Conservation (phyloP, 257 asterid species). For the Lavandula angustifolia region DNA sequence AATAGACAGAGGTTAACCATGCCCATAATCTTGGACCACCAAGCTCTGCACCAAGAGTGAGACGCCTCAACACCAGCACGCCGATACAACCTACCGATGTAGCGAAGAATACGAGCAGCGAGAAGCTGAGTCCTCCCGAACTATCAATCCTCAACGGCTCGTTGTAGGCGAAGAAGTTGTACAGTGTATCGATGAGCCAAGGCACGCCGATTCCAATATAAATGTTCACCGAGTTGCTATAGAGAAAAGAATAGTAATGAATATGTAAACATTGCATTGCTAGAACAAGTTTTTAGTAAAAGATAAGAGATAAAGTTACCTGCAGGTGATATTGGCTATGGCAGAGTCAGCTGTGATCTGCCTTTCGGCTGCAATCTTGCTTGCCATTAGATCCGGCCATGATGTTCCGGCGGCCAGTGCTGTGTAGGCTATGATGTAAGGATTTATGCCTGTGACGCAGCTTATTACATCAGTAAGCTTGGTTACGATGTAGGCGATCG, state of each 20-base stretch:
- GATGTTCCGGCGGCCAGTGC: slow-evolving; percentile 96
- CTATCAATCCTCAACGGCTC: slow-evolving; percentile 67
- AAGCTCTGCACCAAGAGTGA: slow-evolving; percentile 82
- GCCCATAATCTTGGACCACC: slow-evolving; percentile 94
- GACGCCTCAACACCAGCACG: slow-evolving; percentile 77
- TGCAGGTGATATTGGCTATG: slow-evolving; percentile 95
- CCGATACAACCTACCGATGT: slow-evolving; percentile 84
- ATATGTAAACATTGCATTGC: neutral
- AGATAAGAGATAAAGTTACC: slow-evolving; percentile 41
- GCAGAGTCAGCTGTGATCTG: slow-evolving; percentile 95
- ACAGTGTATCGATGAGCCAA: slow-evolving; percentile 81
- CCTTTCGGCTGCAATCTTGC: slow-evolving; percentile 97
- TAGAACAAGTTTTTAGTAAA: slow-evolving; percentile 16
- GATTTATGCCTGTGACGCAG: slow-evolving; percentile 84
- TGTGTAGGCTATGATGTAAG: slow-evolving; percentile 77
- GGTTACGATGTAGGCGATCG: slow-evolving; percentile 83
- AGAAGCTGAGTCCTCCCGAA: slow-evolving; percentile 77
- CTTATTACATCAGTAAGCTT: slow-evolving; percentile 79
- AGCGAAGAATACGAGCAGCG: slow-evolving; percentile 81
- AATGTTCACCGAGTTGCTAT: slow-evolving; percentile 93
- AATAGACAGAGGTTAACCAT: slow-evolving; percentile 69
- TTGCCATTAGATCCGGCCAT: slow-evolving; percentile 97
- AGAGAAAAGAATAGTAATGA: neutral
- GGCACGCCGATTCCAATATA: slow-evolving; percentile 90
- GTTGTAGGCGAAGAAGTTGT: slow-evolving; percentile 79